A percentile compares a stretch with the other conserved stretches of the same genome.
These are phyloP conservation scores for Tolypocladium sp. DNA, from an alignment of 2,329 filamentous ascomycete genomes.

Conservation along the genomic window DNA sequence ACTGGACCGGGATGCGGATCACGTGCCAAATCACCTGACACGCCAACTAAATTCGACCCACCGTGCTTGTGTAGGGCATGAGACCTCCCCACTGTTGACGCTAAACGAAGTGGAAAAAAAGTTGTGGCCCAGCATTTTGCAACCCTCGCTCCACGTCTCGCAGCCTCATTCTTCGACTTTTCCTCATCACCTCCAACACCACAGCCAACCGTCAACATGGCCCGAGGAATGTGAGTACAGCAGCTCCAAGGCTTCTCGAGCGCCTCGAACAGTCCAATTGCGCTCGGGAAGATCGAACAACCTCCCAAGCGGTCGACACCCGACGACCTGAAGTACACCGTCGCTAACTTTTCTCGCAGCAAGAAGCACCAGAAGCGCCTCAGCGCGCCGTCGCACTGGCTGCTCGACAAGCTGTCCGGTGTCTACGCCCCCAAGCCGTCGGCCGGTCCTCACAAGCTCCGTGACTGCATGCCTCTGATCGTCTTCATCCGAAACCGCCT, in stretches of 20 bases:
- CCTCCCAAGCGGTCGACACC: neutral
- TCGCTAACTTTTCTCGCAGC: constrained; percentile 35
- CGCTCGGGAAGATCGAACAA: neutral
- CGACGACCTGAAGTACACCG: neutral
- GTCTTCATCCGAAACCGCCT: constrained; percentile 95
- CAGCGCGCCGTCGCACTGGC: constrained; percentile 98
- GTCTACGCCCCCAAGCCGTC: constrained; percentile 64
- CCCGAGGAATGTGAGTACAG: constrained; percentile 51
- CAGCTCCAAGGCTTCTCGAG: neutral
- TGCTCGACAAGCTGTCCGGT: constrained; percentile 98
- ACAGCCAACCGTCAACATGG: constrained; percentile 45
- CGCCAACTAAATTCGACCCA: neutral
- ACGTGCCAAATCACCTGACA: constrained; percentile 6
- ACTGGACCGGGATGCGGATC: neutral
- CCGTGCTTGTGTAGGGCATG: constrained; percentile 21
- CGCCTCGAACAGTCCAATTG: neutral
- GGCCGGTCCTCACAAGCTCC: constrained; percentile 95
- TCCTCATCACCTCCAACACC: constrained; percentile 27
- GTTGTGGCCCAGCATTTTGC: constrained; percentile 19
- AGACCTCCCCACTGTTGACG: constrained; percentile 18
- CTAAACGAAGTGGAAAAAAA: constrained; percentile 15
- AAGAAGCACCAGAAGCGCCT: constrained; percentile 99
- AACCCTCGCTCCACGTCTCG: constrained; percentile 11
- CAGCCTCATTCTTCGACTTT: constrained; percentile 16
- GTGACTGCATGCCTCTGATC: constrained; percentile 97